A percentile compares a stretch with the other conserved stretches of the same genome.
Conservation (phyloP, 2,329 filamentous ascomycete genomes). For the Apiospora koreana region DNA sequence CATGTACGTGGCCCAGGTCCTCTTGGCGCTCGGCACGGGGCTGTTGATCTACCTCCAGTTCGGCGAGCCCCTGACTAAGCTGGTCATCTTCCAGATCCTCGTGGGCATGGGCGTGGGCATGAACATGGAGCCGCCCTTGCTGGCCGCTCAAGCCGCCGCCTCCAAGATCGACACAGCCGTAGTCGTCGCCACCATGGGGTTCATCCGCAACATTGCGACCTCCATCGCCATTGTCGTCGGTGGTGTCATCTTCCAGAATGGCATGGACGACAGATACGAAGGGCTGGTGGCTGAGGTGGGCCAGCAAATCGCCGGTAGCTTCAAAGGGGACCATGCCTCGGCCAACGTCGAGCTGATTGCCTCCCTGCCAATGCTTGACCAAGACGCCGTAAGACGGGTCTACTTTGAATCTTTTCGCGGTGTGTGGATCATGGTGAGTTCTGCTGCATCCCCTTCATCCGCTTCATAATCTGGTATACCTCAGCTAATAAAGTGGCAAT, state of each 20-base stretch:
- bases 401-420: constrained; percentile 20
- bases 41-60: constrained; percentile 57
- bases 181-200: constrained; percentile 63
- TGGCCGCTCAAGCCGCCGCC: constrained; percentile 65
- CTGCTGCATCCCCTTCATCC: not conserved
- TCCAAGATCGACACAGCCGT: constrained; percentile 60
- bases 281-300: constrained; percentile 19
- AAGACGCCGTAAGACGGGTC: constrained; percentile 17
- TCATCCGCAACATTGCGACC: constrained; percentile 59
- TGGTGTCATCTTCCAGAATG: constrained; percentile 47
- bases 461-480: not conserved
- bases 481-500: no score
- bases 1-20: constrained; percentile 53
- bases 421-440: constrained; percentile 25
- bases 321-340: constrained; percentile 20
- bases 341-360: constrained; percentile 21
- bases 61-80: constrained; percentile 45
- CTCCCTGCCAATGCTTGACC: constrained; percentile 17
- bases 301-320: constrained; percentile 16
- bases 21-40: constrained; percentile 62
- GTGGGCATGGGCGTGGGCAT: constrained; percentile 62
- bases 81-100: constrained; percentile 59
- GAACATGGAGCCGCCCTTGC: constrained; percentile 63
- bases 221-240: constrained; percentile 61
- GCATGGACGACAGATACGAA: constrained; percentile 18